A percentile compares a stretch with the other conserved stretches of the same genome.
Conservation (phyloP, 129 eudicot species). For the Helianthus annuus region HanXRQr2.0-SUNRISE NC_035440.2:24164959-24165458, state of each 20-base stretch:
- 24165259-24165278: constrained; percentile 14
- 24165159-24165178: constrained; percentile 37
- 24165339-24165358: constrained; percentile 13
- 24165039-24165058: background rate
- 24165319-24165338: constrained; percentile 27
- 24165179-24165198: constrained; percentile 27
- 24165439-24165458: background rate
- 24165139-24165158: constrained; percentile 12
- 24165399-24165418: background rate
- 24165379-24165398: background rate
- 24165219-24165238: constrained; percentile 31
- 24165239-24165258: constrained; percentile 6
- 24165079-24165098: constrained; percentile 4
- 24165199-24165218: constrained; percentile 2
- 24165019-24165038: constrained; percentile 14
- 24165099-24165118: constrained; percentile 22
- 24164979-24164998: constrained; percentile 7
- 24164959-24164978: constrained; percentile 7
- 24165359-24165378: constrained; percentile 15
- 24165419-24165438: constrained; percentile 10
- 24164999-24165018: constrained; percentile 17
- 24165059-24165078: constrained; percentile 1
- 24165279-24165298: constrained; percentile 21
- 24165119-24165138: constrained; percentile 5
- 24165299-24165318: constrained; percentile 9